Evolutionary conservation across 2,329 filamentous ascomycete genomes (phyloP).

Genomic region (Colletotrichum filicis): DNA sequence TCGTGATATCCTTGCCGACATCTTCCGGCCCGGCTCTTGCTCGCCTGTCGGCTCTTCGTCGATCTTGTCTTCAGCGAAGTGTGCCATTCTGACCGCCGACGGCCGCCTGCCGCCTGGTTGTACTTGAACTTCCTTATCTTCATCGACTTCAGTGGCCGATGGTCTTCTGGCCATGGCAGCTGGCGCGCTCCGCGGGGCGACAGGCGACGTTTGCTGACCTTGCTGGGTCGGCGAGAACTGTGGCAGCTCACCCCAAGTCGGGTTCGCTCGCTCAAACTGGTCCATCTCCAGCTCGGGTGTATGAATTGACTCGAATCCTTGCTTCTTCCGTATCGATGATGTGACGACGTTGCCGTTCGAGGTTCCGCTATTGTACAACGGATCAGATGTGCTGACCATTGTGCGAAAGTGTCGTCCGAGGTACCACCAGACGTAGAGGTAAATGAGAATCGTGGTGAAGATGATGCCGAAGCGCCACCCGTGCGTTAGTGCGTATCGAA

Average conservation of each 20-base stretch:
- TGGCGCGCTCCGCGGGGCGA: background rate
- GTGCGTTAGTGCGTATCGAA: conserved; percentile 57
- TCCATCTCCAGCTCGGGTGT: conserved; percentile 17
- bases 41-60: background rate
- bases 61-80: background rate
- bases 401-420: conserved; percentile 40
- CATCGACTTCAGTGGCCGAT: background rate
- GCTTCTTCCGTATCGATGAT: conserved; percentile 23
- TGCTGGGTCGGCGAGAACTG: background rate
- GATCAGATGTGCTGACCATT: conserved; percentile 28
- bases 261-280: conserved; percentile 24
- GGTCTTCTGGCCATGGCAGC: background rate
- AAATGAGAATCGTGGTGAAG: conserved; percentile 50
- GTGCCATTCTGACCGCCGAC: background rate
- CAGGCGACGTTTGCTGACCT: background rate
- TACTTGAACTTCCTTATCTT: background rate
- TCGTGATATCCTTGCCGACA: conserved; percentile 27
- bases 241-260: background rate
- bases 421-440: conserved; percentile 53
- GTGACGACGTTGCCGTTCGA: conserved; percentile 12
- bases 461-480: conserved; percentile 58
- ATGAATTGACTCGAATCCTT: conserved; percentile 16
- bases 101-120: background rate
- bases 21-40: conserved; percentile 12
- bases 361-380: conserved; percentile 1